These are phyloP conservation scores for Alternaria brassicae DNA, from an alignment of 2,329 filamentous ascomycete genomes.

Conservation along the genomic window DNA sequence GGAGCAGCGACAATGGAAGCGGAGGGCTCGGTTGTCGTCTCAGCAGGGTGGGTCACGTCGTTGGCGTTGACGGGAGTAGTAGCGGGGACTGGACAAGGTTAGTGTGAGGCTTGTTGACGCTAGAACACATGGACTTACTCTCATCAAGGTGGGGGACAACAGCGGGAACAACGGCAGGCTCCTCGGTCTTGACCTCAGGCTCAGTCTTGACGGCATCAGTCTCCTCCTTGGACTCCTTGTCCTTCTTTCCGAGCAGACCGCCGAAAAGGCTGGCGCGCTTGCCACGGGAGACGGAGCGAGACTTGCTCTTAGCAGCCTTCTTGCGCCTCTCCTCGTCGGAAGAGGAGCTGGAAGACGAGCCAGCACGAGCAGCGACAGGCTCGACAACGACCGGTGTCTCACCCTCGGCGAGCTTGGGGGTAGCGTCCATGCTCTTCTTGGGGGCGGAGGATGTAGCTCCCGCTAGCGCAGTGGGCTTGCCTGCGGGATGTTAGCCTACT, in stretches of 20 bases:
- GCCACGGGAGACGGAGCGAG: constrained; percentile 63
- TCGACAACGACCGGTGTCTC: constrained; percentile 34
- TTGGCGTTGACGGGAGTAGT: constrained; percentile 48
- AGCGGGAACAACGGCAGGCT: constrained; percentile 36
- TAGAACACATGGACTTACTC: constrained; percentile 30
- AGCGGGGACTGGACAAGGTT: constrained; percentile 28
- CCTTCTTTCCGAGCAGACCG: constrained; percentile 67
- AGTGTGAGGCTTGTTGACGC: constrained; percentile 1
- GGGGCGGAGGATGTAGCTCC: constrained; percentile 50
- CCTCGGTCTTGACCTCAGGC: constrained; percentile 41
- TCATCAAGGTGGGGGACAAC: constrained; percentile 43
- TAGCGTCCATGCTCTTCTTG: constrained; percentile 59
- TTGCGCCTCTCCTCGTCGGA: constrained; percentile 58
- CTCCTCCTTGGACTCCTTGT: constrained; percentile 57
- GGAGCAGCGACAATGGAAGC: constrained; percentile 17
- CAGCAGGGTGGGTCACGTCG: constrained; percentile 35
- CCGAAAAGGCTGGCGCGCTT: constrained; percentile 67
- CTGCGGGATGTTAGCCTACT: constrained; percentile 49
- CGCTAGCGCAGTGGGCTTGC: constrained; percentile 51
- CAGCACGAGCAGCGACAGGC: constrained; percentile 41
- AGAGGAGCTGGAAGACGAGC: constrained; percentile 51
- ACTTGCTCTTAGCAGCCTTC: constrained; percentile 61
- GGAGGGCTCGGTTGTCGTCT: constrained; percentile 57
- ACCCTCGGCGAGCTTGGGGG: constrained; percentile 48
- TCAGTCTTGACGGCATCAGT: constrained; percentile 46